Conservation (phyloP, 805 yeast species). For the Ogataea degrootiae region DNA sequence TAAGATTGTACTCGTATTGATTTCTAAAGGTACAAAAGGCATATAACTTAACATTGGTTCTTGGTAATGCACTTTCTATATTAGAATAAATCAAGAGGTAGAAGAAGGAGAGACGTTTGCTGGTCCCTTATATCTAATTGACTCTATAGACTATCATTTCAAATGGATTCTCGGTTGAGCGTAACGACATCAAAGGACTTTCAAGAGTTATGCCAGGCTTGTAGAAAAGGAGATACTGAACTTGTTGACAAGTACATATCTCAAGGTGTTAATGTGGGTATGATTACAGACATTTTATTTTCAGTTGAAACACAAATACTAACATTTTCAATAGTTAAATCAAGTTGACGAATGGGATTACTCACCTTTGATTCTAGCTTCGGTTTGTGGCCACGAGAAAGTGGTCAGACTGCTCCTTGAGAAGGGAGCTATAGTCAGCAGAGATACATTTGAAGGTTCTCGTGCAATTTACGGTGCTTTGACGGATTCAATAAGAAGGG, state of each 20-base stretch:
- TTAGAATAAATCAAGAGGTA: no score
- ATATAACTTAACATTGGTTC: no score
- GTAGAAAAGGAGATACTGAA: constrained; percentile 65
- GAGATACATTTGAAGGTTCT: constrained; percentile 80
- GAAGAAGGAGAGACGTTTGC: no score
- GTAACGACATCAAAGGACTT: constrained; percentile 27
- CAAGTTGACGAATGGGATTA: constrained; percentile 69
- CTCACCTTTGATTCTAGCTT: constrained; percentile 68
- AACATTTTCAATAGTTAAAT: constrained; percentile 24
- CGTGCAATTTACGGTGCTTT: constrained; percentile 75
- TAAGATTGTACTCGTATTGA: no score
- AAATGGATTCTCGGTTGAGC: background rate
- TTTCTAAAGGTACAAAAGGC: no score
- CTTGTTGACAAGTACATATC: constrained; percentile 53
- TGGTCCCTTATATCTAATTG: no score
- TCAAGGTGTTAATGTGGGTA: constrained; percentile 43
- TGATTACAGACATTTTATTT: background rate
- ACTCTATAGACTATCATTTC: background rate
- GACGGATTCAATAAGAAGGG: constrained; percentile 56
- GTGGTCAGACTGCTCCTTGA: constrained; percentile 58
- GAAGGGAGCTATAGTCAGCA: constrained; percentile 71
- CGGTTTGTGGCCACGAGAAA: constrained; percentile 67
- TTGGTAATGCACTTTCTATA: no score
- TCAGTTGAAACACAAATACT: background rate
- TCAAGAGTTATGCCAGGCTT: constrained; percentile 54